Evolutionary conservation across 116 monocot species (phyloP), one percentile per base, ranked within the genome.

Genomic region (Papilionanthe hybrid): DNA sequence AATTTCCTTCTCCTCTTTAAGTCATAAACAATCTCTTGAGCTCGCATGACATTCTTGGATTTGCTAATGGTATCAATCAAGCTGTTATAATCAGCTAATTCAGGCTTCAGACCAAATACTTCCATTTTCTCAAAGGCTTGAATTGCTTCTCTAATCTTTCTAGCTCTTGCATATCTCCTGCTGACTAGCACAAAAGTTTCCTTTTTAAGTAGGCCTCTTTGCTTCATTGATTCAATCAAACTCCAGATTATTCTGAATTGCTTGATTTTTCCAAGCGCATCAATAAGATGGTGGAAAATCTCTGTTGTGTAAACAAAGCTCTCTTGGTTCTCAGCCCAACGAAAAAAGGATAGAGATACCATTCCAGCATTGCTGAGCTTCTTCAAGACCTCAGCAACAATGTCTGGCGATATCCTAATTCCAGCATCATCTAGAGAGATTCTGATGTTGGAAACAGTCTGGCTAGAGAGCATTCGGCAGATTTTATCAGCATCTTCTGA

Each of bases 191-290:
- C 76, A 78, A 94, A 94, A 0, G 92, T 96, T 3, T 93, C 89
- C 76, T 91, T 93, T 0, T 68, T 85, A 74, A 96, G 49, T 5
- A 94, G 55, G 47, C 84, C 75, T 7, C 55, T 72, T 27, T 60
- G 81, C 48, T 74, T 89, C 94, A 96, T 96, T 1, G 82, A 58
- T 27, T 92, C 88, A 19, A 96, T 89, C 77, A 96, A 80, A 66
- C 75, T 83, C 96, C 96, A 96, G 4, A 96, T 84, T 78, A 94
- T 29, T 47, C 74, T 87, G 42, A 96, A 96, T 75, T 96, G 96
- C 42, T 96, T 96, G 84, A 96, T 96, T 88, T 94, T 93, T 15
- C 94, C 96, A 28, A 96, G 88, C 1, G 96, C 93, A 44, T 96
- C 96, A 6, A 96, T 96, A 43, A 96, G 81, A 75, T 87, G 77